Evolutionary conservation across 768 basidiomycete genomes (phyloP), one percentile per base, ranked within the genome.

Genomic region (Pulveroboletus sp.): DNA sequence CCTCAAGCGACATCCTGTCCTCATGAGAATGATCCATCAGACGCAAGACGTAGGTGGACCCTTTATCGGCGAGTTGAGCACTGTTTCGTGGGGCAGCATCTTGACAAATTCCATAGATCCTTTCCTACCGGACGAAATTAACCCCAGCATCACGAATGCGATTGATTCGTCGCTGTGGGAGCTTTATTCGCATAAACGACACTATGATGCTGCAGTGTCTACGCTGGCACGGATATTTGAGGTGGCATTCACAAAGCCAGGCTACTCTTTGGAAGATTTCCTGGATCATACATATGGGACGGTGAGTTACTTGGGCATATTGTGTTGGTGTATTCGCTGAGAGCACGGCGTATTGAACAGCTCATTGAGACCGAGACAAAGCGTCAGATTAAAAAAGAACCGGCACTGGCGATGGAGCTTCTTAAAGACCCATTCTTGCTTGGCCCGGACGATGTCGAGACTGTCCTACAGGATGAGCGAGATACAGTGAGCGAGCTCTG

Each of bases 121-220:
- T 2, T 98, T 89, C 71, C 55, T 85, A 18, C 53, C 76, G 0
- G 52, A 69, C 0, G 90, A 94, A 60, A 61, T 69, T 3, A 86
- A 93, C 52, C 94, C 94, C 0, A 75, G 85, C 39, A 69, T 79
- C 38, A 89, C 93, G 3, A 74, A 80, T 45, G 95, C 95, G 0
- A 73, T 95, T 13, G 80, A 86, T 39, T 93, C 90, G 39, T 94
- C 92, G 8, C 68, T 96, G 13, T 98, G 96, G 96, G 95, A 99
- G 69, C 77, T 99, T 32, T 71, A 82, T 47, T 78, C 88, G 0
- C 85, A 94, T 52, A 74, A 78, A 51, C 68, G 74, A 21, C 95
- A 99, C 68, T 97, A 97, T 63, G 84, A 93, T 53, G 72, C 88
- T 1, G 79, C 83, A 1, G 86, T 95, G n/a, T 82, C 89, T n/a